phyloP scores from a whole-genome alignment of 176 grass and related monocot species.

The Themeda triandra region DNA sequence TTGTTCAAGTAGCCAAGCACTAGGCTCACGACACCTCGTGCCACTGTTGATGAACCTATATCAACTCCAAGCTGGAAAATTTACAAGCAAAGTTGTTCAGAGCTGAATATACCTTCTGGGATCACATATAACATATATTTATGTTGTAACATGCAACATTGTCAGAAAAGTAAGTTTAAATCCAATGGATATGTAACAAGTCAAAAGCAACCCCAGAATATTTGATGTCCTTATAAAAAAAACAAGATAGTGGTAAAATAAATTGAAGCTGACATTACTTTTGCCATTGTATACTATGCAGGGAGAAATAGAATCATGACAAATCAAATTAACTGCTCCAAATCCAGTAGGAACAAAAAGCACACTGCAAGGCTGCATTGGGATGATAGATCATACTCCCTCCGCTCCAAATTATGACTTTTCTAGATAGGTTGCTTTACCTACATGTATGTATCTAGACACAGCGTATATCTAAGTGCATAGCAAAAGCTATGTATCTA shows the following conservation, averaged over 20 bases:
- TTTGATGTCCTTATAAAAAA: neutral
- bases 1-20: conserved; percentile 91
- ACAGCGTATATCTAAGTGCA: too few species aligned
- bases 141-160: neutral
- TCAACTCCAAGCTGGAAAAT: conserved; percentile 82
- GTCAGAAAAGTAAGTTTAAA: neutral
- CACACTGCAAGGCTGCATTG: neutral
- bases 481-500: too few species aligned
- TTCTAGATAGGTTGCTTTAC: too few species aligned
- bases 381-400: neutral
- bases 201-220: neutral
- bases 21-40: conserved; percentile 86
- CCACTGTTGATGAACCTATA: conserved; percentile 85
- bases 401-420: too few species aligned
- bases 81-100: conserved; percentile 3
- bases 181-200: neutral
- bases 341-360: neutral
- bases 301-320: neutral
- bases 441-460: too few species aligned
- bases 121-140: neutral
- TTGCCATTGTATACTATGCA: neutral
- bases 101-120: neutral
- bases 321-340: neutral
- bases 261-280: neutral
- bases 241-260: neutral